phyloP scores from a whole-genome alignment of 2,329 filamentous ascomycete genomes.

The Microsporum ferrugineum region DNA sequence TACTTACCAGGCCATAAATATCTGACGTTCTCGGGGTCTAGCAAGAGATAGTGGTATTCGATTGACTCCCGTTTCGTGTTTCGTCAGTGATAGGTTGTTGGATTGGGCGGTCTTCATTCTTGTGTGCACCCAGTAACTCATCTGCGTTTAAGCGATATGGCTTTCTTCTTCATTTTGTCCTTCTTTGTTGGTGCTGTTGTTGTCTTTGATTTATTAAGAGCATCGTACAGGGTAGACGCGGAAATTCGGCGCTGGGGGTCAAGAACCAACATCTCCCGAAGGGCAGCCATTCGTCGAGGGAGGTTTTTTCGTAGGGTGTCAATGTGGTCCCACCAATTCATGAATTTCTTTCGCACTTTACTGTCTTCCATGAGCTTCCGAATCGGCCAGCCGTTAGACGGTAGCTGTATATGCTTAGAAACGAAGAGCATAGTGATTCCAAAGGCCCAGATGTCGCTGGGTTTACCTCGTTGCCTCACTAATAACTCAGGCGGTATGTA shows the following conservation, averaged over 20 bases:
- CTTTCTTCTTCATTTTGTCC: background rate
- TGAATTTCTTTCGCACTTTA: background rate
- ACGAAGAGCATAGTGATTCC: conserved; percentile 3
- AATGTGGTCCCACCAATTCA: background rate
- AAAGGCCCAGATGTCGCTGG: conserved; percentile 4
- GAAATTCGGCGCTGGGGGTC: background rate
- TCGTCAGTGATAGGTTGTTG: background rate
- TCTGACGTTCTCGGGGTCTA: background rate
- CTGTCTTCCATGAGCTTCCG: background rate
- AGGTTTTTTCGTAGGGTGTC: background rate
- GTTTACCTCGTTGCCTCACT: background rate
- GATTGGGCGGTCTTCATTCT: background rate
- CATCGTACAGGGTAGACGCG: background rate
- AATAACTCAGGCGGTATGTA: background rate
- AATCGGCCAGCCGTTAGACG: background rate
- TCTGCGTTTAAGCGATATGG: background rate
- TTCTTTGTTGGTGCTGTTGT: background rate
- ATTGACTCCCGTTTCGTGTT: background rate
- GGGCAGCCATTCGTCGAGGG: background rate
- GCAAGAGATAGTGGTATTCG: background rate
- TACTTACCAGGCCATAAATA: background rate
- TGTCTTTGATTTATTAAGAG: background rate
- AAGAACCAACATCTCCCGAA: background rate
- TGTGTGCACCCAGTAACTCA: background rate
- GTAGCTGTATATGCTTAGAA: background rate